Base-by-base conservation (phyloP, 352 stramenopile genomes). In the Phytophthora ohioensis region DNA sequence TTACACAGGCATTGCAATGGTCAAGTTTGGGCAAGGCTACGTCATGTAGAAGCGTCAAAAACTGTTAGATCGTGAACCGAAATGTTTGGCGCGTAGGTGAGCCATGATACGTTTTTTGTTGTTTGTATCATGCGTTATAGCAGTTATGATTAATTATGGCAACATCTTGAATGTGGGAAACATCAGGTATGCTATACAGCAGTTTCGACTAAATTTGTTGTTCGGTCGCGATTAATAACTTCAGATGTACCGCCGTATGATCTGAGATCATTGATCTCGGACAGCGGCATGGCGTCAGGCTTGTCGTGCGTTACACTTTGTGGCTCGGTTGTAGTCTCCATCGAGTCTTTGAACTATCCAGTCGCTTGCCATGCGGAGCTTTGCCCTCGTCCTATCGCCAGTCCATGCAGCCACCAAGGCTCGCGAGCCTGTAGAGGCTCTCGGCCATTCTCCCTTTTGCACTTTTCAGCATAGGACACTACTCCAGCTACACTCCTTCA, bases 371-470 rank as follows among this genome's bases (percentile, higher is more conserved):
- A 56, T 49, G 51, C 39, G 43, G 49, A 53, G 53, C 64, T 77
- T 67, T 69, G 41, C 54, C 34, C 58, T 67, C 62, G 67, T 75
- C 60, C 45, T 68, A 21, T 78, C 66, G 71, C 56, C 45, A 41
- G 17, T 10, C 60, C 41, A 46, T 10, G 41, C 41, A 46, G 41
- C 51, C 49, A 52, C 48, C 5, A 60, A 69, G 64, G n/a, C 43
- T 61, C 35, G 35, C 12, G 46, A 54, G 42, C 42, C 12, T 48
- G 32, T 21, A 46, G 27, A 49, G 32, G 30, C 38, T 35, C 54
- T 21, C 36, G 35, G n/a, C 49, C 72, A 79, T 79, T 76, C 59
- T 63, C 56, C 63, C 52, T 79, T 79, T 79, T 71, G 57, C 57
- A 66, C 60, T 52, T 49, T 45, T 17, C 42, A 13, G 34, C 62